A percentile compares a stretch with the other conserved stretches of the same genome.
Conservation (phyloP, 2,329 filamentous ascomycete species). For the Colletotrichum zoysiae region DNA sequence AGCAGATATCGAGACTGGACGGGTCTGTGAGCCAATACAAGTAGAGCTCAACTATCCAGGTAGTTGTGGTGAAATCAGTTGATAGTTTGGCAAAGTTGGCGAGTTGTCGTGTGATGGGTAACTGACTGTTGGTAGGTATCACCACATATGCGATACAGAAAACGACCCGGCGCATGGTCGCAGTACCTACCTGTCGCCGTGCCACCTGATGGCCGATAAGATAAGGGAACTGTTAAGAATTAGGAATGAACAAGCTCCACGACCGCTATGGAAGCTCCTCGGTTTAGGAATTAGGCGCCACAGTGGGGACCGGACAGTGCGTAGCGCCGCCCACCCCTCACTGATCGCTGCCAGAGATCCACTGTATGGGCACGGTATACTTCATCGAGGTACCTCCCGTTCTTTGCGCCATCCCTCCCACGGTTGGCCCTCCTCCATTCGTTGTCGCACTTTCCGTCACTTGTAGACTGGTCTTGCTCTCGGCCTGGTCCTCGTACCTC, state of each 20-base stretch:
- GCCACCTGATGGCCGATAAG: slow-evolving; percentile 8
- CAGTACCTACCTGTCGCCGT: neutral
- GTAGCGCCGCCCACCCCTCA: neutral
- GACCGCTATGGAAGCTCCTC: slow-evolving; percentile 15
- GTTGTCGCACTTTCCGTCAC: slow-evolving; percentile 40
- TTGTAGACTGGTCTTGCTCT: slow-evolving; percentile 31
- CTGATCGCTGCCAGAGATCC: rapidly evolving
- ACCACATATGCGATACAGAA: neutral
- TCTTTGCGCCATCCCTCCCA: slow-evolving; percentile 23
- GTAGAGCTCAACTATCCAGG: neutral
- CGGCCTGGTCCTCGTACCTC: neutral
- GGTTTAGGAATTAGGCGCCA: slow-evolving; percentile 21
- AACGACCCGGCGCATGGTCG: neutral
- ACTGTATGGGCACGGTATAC: slow-evolving; percentile 11
- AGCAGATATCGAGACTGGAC: neutral
- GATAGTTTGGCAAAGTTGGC: neutral
- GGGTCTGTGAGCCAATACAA: neutral
- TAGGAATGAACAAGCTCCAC: slow-evolving; percentile 13
- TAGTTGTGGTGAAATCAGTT: neutral
- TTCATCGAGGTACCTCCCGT: neutral
- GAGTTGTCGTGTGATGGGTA: neutral
- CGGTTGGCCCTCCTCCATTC: slow-evolving; percentile 36
- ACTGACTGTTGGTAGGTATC: no score
- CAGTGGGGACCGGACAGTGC: slow-evolving; percentile 11
- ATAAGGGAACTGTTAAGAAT: slow-evolving; percentile 14